phyloP scores from a whole-genome alignment of 75 land plant genomes.

The Cupressus sempervirens region DNA sequence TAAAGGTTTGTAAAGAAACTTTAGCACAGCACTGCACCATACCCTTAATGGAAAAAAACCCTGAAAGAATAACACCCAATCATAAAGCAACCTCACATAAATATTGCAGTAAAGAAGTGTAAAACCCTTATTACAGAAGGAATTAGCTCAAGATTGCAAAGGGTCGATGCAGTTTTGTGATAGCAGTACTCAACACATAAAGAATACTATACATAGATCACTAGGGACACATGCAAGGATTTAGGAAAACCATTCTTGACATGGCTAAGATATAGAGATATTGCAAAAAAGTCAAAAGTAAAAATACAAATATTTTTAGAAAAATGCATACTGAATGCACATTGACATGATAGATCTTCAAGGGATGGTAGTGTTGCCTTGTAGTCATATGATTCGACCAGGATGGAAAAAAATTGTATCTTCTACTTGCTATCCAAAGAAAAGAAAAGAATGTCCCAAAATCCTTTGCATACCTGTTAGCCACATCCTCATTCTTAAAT shows the following conservation, averaged over 20 bases:
- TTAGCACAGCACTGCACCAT: too few species aligned
- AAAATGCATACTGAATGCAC: neutral
- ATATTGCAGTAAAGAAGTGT: too few species aligned
- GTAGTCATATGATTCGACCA: neutral
- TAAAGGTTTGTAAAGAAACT: too few species aligned
- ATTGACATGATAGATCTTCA: neutral
- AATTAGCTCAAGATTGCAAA: neutral
- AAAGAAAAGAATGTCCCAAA: neutral
- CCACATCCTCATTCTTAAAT: slow-evolving; percentile 44
- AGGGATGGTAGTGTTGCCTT: neutral
- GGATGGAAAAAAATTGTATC: neutral
- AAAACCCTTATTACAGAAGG: too few species aligned
- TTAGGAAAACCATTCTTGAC: neutral
- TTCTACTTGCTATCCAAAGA: neutral
- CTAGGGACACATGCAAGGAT: neutral
- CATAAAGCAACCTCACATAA: too few species aligned
- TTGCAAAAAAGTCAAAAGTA: neutral
- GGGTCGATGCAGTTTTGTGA: neutral
- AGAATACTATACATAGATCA: neutral
- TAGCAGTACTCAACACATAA: neutral
- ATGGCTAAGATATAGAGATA: neutral
- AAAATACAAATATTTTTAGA: neutral
- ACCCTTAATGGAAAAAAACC: too few species aligned
- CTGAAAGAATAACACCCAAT: too few species aligned
- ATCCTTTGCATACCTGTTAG: slow-evolving; percentile 47